Base-by-base conservation (phyloP, 176 grass and related monocot genomes). In the Juncus effusus region DNA sequence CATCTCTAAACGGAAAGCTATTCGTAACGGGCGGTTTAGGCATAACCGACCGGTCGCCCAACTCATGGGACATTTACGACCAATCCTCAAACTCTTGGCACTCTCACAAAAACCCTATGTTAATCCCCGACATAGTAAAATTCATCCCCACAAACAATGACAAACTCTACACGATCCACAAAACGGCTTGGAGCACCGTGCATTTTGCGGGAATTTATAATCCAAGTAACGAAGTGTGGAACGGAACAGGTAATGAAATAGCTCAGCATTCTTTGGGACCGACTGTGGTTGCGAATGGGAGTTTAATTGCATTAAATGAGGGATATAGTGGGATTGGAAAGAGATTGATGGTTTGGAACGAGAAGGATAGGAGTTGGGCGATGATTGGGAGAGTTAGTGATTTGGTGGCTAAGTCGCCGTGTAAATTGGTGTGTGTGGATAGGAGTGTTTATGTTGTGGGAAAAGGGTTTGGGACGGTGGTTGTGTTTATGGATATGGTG, bases 11-110 rank as follows among this genome's bases (percentile, higher is more conserved):
- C 1, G 38, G 81, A 60, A 91, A 88, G 14, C 53, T 91, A 44
- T 96, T 90, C 40, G 51, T 96, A 13, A 74, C 73, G 5, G 63
- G 77, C 36, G 84, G 87, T 3, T 45, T 36, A 14, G 84, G 84
- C 36, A 53, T 85, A 61, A 87, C 78, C 2, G 79, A 75, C 66
- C 61, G 72, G 50, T 75, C 81, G 12, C 87, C 82, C 1, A 85
- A 88, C 75, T 96, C 91, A 4, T 91, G 87, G 91, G 81, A 91
- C 50, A 75, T 96, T 36, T 91, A 87, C 13, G 79, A 90, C 62
- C 53, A 69, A 6, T 72, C 0, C 28, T 85, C 81, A 12, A 12
- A 87, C 54, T 87, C 72, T 0, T 96, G 91, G 84, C 62, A 64
- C 3, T 63, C 77, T 1, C 84, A 90, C 70, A 83, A 87, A 57